Conservation (phyloP, 768 basidiomycete species). For the Suillus decipiens region DNA sequence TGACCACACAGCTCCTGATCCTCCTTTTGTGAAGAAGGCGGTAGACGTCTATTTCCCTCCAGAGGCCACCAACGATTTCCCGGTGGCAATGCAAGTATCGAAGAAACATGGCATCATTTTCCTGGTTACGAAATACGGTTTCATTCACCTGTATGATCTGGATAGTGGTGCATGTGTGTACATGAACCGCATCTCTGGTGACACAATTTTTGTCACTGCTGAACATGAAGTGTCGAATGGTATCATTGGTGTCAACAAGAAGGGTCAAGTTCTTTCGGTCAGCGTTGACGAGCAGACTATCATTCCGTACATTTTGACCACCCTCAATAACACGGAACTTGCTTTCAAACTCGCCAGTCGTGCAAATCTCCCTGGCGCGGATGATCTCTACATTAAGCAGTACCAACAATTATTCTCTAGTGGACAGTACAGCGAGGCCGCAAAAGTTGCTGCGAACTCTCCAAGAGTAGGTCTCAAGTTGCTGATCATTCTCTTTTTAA, state of each 20-base stretch:
- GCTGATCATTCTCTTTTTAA: constrained; percentile 7
- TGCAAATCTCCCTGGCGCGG: constrained; percentile 94
- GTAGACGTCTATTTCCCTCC: constrained; percentile 99
- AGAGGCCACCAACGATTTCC: constrained; percentile 98
- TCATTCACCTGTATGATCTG: constrained; percentile 98
- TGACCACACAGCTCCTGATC: constrained; percentile 90
- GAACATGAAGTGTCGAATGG: constrained; percentile 93
- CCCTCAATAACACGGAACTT: constrained; percentile 95
- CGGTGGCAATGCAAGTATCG: constrained; percentile 99
- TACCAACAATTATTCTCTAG: constrained; percentile 89
- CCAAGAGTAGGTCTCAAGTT: constrained; percentile 60
- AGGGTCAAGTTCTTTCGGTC: constrained; percentile 97
- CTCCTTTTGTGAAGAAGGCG: constrained; percentile 94
- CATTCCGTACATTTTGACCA: constrained; percentile 91
- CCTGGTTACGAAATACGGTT: constrained; percentile 98
- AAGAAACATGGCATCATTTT: constrained; percentile 96
- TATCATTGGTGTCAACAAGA: constrained; percentile 99
- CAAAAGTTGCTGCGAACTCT: constrained; percentile 97
- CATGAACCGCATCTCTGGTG: constrained; percentile 99
- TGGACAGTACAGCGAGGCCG: constrained; percentile 91
- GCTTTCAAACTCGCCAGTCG: constrained; percentile 98
- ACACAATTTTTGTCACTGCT: constrained; percentile 98
- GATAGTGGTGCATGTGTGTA: constrained; percentile 97
- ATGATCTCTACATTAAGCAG: constrained; percentile 93
- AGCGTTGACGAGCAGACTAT: constrained; percentile 96